Evolutionary conservation across 2,329 filamentous ascomycete genomes (phyloP).

Genomic region (Lecanicillium sp.): DNA sequence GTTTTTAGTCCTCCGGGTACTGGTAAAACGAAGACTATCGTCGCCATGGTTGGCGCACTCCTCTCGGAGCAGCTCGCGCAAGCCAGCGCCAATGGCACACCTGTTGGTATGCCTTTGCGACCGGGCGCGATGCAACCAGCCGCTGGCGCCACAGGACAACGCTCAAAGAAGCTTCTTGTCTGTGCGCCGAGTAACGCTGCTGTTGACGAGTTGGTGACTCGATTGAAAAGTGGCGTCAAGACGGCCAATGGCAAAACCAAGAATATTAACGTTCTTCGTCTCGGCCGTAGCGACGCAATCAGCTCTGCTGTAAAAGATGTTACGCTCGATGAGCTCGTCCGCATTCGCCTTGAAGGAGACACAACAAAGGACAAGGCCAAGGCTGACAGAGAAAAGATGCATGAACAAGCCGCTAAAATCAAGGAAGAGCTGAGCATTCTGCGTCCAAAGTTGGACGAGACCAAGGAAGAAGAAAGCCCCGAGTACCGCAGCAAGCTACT

Average conservation of each 20-base stretch:
- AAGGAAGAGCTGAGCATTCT: constrained; percentile 67
- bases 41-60: constrained; percentile 88
- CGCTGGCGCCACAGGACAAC: constrained; percentile 1
- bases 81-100: constrained; percentile 22
- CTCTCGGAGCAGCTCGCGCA: constrained; percentile 28
- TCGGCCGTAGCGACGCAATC: constrained; percentile 87
- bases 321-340: constrained; percentile 86
- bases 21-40: constrained; percentile 96
- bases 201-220: constrained; percentile 89
- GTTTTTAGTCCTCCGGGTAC: constrained; percentile 72
- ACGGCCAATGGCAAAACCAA: constrained; percentile 63
- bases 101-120: constrained; percentile 21
- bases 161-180: constrained; percentile 78
- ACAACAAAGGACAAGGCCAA: constrained; percentile 49
- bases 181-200: constrained; percentile 98
- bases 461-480: constrained; percentile 46
- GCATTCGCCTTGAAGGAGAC: constrained; percentile 57
- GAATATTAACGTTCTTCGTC: constrained; percentile 77
- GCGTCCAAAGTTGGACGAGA: constrained; percentile 63
- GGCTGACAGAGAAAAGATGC: constrained; percentile 49
- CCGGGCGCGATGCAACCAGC: constrained; percentile 9
- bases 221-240: constrained; percentile 80
- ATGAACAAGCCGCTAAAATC: constrained; percentile 58
- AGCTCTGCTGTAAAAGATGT: constrained; percentile 84
- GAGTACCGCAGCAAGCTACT: constrained; percentile 48